Conservation (phyloP, 2,329 filamentous ascomycete species). For the Aureobasidium mangrovei region DNA sequence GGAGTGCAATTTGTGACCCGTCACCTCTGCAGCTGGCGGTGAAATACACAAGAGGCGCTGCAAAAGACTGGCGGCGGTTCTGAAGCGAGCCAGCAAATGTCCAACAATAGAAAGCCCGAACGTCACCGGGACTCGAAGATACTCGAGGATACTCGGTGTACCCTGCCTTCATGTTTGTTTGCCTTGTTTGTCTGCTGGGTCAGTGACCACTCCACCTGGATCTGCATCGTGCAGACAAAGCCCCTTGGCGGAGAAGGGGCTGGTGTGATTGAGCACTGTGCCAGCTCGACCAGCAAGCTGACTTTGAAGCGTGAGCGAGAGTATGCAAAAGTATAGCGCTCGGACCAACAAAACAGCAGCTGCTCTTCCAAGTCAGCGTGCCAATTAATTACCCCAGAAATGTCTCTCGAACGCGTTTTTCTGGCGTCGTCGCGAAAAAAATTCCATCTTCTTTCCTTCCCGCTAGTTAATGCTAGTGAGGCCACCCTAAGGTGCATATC, state of each 20-base stretch:
- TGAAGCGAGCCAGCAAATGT: too few species aligned
- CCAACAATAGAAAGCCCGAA: too few species aligned
- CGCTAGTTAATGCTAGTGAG: constrained; percentile 33
- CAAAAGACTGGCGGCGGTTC: too few species aligned
- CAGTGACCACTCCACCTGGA: too few species aligned
- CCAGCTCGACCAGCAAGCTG: background rate
- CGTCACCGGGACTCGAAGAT: too few species aligned
- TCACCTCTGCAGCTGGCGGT: too few species aligned
- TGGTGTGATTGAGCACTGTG: background rate
- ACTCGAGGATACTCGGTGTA: too few species aligned
- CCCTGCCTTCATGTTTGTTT: too few species aligned
- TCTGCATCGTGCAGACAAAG: too few species aligned
- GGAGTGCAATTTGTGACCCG: too few species aligned
- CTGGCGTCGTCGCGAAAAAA: constrained; percentile 13
- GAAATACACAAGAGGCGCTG: too few species aligned
- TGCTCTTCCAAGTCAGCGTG: constrained; percentile 1
- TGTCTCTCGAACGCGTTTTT: constrained; percentile 10
- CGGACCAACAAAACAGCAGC: background rate
- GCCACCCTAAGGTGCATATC: constrained; percentile 31
- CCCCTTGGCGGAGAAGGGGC: background rate
- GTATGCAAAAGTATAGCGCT: background rate
- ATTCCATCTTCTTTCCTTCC: constrained; percentile 29
- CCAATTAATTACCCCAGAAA: background rate
- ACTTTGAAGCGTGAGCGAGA: background rate
- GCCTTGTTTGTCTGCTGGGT: too few species aligned